Evolutionary conservation across 1,284 basidiomycete species (phyloP), one percentile per base, ranked within the genome.

Genomic region (Ceratobasidium sp.): DNA sequence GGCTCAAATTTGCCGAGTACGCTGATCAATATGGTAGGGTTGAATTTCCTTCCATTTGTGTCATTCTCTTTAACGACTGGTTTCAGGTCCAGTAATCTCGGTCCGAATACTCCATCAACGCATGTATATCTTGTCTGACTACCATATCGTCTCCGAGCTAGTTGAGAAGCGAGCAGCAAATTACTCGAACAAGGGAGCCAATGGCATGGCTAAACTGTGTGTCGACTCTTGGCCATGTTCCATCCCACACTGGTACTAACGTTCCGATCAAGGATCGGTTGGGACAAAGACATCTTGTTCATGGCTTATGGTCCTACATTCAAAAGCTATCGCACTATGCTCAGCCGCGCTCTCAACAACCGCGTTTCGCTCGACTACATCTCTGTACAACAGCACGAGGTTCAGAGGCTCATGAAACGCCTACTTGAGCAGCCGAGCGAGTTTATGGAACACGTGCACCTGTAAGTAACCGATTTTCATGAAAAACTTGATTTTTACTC

Each of bases 281-380:
- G 58, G 58, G 37, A 61, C n/a, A 39, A n/a, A 22, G 58, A 61
- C 24, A 61, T 61, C 19, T 22, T 61, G 41, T 61, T 61, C n/a
- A 29, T 61, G 27, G 27, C 27, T 8, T 61, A 61, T 41, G 58
- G 58, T 27, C 58, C 58, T 8, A 61, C 58, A 5, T 31, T 61
- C n/a, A 61, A 61, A 41, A 34, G 31, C 22, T 61, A 61, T 22
- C 58, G 58, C 34, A 61, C 58, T 9, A 39, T 61, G 37, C 56
- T 58, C n/a, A 31, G 34, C 3, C 56, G 56, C 13, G 56, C 56
- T 16, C 29, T 58, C 27, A 58, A 61, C 58, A 61, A 61, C 24
- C 58, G 58, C 7, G 58, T 61, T 9, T 29, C 41, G 7, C 13
- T 34, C 19, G 58, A 61, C 31, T 61, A 61, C 14, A 11, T 61